A percentile compares a stretch with the other conserved stretches of the same genome.
Evolutionary conservation across 176 grass and related monocot genomes (phyloP).

Genomic region (Aegilops speltoides): DNA sequence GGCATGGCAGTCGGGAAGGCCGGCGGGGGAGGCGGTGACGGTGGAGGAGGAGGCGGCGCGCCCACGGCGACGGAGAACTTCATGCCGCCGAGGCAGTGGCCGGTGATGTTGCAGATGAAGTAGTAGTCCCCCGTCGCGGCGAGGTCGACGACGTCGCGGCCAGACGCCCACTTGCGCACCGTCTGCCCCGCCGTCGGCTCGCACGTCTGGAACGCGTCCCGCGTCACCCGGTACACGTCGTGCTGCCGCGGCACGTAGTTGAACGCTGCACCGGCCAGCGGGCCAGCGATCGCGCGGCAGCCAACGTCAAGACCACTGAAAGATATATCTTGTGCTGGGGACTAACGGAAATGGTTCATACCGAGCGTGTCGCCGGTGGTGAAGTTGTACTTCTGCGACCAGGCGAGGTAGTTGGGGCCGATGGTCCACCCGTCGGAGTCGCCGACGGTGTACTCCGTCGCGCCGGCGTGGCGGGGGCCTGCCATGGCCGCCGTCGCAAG

Average conservation of each 20-base stretch:
- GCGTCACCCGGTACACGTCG: conserved; percentile 58
- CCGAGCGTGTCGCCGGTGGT: conserved; percentile 72
- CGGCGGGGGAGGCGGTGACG: neutral
- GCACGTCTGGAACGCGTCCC: conserved; percentile 57
- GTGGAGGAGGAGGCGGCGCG: neutral
- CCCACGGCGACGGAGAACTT: conserved; percentile 53
- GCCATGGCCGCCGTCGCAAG: neutral
- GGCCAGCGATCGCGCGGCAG: neutral
- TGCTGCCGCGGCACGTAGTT: conserved; percentile 65
- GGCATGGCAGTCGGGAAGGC: neutral
- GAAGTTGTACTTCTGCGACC: conserved; percentile 87
- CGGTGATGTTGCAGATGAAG: conserved; percentile 70
- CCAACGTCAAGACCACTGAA: neutral
- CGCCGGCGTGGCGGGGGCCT: neutral
- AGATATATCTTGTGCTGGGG: neutral
- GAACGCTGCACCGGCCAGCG: conserved; percentile 49
- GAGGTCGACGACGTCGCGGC: conserved; percentile 53
- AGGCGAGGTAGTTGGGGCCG: conserved; percentile 59
- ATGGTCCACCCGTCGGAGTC: conserved; percentile 54
- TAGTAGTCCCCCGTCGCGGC: conserved; percentile 46
- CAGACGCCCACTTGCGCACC: conserved; percentile 39
- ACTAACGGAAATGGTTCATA: neutral
- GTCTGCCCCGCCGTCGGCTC: conserved; percentile 33
- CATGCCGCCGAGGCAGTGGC: conserved; percentile 84
- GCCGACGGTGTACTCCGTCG: conserved; percentile 57